Conservation (phyloP, 2,329 filamentous ascomycete genomes). For the Colletotrichum sansevieriae region DNA sequence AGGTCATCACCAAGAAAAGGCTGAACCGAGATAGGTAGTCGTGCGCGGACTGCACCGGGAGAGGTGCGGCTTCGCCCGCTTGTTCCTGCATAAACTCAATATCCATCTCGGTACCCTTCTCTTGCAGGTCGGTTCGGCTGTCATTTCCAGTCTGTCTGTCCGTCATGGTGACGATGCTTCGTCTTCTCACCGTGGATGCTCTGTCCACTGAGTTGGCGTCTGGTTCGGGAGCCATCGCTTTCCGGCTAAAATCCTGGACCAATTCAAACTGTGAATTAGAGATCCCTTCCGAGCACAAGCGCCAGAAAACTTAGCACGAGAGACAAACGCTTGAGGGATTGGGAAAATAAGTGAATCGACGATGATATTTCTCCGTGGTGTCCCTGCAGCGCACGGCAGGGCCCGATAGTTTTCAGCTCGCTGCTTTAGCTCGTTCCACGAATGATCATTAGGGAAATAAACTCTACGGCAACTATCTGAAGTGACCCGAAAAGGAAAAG, state of each 20-base stretch:
- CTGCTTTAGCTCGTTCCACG: background rate
- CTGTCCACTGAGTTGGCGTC: background rate
- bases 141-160: background rate
- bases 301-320: background rate
- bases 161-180: constrained; percentile 18
- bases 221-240: constrained; percentile 7
- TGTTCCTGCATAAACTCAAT: background rate
- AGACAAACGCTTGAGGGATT: background rate
- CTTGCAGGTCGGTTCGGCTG: background rate
- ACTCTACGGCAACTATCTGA: background rate
- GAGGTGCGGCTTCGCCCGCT: background rate
- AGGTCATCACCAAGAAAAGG: constrained; percentile 45
- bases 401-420: background rate
- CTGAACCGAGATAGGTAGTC: constrained; percentile 16
- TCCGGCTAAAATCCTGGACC: background rate
- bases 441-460: background rate
- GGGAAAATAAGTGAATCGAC: background rate
- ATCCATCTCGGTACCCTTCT: background rate
- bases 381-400: background rate
- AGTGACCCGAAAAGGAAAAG: background rate
- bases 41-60: background rate
- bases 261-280: background rate
- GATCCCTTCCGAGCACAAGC: background rate
- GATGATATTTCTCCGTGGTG: background rate
- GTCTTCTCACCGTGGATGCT: constrained; percentile 1